Percentiles rank a stretch among this genome's conserved stretches.
phyloP scores from a whole-genome alignment of 306 rosid species.

The Quercus bicolor region DNA sequence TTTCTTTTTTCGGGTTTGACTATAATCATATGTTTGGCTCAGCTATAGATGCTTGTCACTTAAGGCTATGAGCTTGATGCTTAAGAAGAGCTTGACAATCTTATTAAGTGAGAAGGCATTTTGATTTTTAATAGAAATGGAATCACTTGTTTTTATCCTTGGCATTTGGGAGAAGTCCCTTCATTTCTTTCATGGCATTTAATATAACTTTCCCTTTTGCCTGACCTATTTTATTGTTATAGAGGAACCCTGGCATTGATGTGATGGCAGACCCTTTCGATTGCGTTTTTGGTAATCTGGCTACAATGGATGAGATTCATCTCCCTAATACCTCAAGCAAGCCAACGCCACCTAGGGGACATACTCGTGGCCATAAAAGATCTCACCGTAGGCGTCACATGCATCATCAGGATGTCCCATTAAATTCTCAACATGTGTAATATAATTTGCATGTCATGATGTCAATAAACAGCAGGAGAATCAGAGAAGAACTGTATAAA shows the following conservation, averaged over 20 bases:
- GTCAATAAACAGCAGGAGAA: background rate
- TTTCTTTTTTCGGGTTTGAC: background rate
- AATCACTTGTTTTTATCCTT: background rate
- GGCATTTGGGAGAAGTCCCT: background rate
- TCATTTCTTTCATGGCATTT: background rate
- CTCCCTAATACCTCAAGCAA: conserved; percentile 32
- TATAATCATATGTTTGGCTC: background rate
- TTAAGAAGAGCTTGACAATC: background rate
- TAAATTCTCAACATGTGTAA: conserved; percentile 21
- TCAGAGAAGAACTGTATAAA: background rate
- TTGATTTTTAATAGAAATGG: background rate
- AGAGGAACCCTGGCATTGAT: conserved; percentile 43
- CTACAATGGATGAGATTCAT: conserved; percentile 46
- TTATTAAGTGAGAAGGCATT: background rate
- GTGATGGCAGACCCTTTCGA: conserved; percentile 57
- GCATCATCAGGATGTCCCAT: conserved; percentile 35
- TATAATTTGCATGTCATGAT: conserved; percentile 23
- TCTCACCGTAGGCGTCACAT: conserved; percentile 59
- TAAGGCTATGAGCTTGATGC: background rate
- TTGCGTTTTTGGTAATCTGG: conserved; percentile 49
- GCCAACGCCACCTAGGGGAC: conserved; percentile 34
- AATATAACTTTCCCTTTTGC: background rate
- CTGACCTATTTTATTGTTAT: background rate
- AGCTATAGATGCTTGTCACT: background rate
- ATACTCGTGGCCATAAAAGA: conserved; percentile 48